A percentile compares a stretch with the other conserved stretches of the same genome.
phyloP scores from a whole-genome alignment of 257 asterid genomes.

The Solanum chaucha region DNA sequence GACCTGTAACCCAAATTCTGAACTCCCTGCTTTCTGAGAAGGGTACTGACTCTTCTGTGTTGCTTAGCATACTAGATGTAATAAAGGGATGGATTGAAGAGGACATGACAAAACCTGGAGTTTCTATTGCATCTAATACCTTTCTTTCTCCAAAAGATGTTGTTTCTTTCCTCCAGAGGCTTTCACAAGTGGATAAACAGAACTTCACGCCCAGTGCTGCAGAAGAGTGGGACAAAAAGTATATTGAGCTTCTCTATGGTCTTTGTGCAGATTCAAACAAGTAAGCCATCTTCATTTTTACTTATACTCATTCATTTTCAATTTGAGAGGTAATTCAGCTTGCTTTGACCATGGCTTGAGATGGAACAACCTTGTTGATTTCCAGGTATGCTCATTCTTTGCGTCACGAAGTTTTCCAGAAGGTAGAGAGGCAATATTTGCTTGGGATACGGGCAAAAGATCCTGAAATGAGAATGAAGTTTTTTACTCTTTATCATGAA shows the following conservation, averaged over 20 bases:
- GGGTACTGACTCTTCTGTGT: slow-evolving; percentile 89
- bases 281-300: slow-evolving; percentile 23
- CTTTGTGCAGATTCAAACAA: slow-evolving; percentile 90
- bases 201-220: slow-evolving; percentile 46
- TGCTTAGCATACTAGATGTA: slow-evolving; percentile 80
- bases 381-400: slow-evolving; percentile 67
- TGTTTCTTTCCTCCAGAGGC: slow-evolving; percentile 89
- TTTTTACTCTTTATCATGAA: slow-evolving; percentile 79
- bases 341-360: not conserved
- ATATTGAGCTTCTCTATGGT: slow-evolving; percentile 85
- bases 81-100: slow-evolving; percentile 87
- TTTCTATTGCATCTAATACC: slow-evolving; percentile 48
- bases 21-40: slow-evolving; percentile 83
- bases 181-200: slow-evolving; percentile 92
- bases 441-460: slow-evolving; percentile 92
- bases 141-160: slow-evolving; percentile 80
- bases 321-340: not conserved
- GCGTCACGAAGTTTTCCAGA: slow-evolving; percentile 92
- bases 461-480: slow-evolving; percentile 74
- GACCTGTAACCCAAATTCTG: slow-evolving; percentile 72
- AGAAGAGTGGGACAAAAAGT: slow-evolving; percentile 93
- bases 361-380: slow-evolving; percentile 15
- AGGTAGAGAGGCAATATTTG: slow-evolving; percentile 91
- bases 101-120: slow-evolving; percentile 76
- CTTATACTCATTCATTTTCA: slow-evolving; percentile 2